Evolutionary conservation across 179 eudicot genomes (phyloP).

Genomic region (Beta macrorhiza): DNA sequence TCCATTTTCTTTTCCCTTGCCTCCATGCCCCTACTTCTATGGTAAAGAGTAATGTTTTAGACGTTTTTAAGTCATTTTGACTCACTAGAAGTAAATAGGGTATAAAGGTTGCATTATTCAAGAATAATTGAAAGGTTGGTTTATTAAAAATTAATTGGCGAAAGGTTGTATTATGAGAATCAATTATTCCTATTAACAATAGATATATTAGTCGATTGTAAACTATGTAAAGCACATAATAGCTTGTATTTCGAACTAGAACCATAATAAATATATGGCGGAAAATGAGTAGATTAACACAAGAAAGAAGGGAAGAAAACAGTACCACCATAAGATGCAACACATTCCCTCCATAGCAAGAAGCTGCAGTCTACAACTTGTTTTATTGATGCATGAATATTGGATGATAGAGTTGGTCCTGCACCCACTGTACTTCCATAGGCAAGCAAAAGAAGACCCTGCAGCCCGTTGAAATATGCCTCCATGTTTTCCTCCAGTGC

Average conservation of each 20-base stretch:
- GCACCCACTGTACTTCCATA: constrained; percentile 79
- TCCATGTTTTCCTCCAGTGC: constrained; percentile 82
- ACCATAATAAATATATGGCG: background rate
- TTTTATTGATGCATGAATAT: constrained; percentile 60
- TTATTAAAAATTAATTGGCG: too few relatives aligned
- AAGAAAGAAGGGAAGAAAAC: constrained; percentile 9
- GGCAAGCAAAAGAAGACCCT: constrained; percentile 75
- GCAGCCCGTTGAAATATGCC: constrained; percentile 68
- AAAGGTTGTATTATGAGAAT: too few relatives aligned
- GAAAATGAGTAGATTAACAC: background rate
- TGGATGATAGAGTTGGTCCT: constrained; percentile 77
- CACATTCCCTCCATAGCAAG: constrained; percentile 66
- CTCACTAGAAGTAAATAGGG: too few relatives aligned
- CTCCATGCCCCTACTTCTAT: too few relatives aligned
- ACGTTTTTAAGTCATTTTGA: too few relatives aligned
- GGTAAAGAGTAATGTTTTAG: too few relatives aligned
- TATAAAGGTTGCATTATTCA: too few relatives aligned
- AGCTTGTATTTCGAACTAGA: too few relatives aligned
- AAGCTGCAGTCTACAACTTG: constrained; percentile 86
- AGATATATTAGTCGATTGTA: background rate
- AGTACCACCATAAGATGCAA: constrained; percentile 66
- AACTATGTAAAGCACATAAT: background rate
- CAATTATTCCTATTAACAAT: background rate
- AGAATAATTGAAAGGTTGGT: too few relatives aligned
- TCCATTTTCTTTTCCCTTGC: too few relatives aligned